A percentile compares a stretch with the other conserved stretches of the same genome.
Evolutionary conservation across 139 green algal species (phyloP).

Genomic region (Edaphochlamys debaryana): DNA sequence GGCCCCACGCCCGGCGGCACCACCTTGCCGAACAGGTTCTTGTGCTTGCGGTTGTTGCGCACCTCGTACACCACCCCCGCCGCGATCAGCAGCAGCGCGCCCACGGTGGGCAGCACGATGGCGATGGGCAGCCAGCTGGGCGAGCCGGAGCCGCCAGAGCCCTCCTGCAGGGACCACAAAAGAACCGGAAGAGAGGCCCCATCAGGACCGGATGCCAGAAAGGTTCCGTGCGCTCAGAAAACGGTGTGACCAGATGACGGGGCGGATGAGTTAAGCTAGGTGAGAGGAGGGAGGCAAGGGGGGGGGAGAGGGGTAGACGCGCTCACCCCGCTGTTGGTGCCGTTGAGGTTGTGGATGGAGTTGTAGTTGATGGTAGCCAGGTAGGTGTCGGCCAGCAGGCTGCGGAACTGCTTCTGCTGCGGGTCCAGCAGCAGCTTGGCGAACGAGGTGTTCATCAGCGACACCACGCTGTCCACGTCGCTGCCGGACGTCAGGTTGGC

Average conservation of each 20-base stretch:
- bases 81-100: conserved; percentile 47
- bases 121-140: conserved; percentile 49
- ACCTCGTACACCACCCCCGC: conserved; percentile 45
- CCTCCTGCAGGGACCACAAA: not conserved
- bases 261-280: too few species aligned
- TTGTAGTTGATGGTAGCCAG: conserved; percentile 39
- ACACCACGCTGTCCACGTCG: not conserved
- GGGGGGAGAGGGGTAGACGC: too few species aligned
- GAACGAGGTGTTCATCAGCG: not conserved
- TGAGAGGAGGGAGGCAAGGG: too few species aligned
- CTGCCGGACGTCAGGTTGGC: conserved; percentile 20
- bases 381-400: conserved; percentile 24
- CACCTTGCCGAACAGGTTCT: conserved; percentile 51
- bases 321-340: not conserved
- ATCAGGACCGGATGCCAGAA: too few species aligned
- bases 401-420: conserved; percentile 33
- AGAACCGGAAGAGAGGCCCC: too few species aligned
- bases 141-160: conserved; percentile 1
- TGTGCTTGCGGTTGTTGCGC: conserved; percentile 54
- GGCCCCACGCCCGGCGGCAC: conserved; percentile 37
- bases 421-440: conserved; percentile 27
- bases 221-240: too few species aligned
- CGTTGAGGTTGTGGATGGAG: conserved; percentile 19
- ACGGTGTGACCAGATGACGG: too few species aligned
- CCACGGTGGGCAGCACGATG: conserved; percentile 49